phyloP scores from a whole-genome alignment of 1,139 yeast species.

The Hanseniaspora gamundiae region DNA sequence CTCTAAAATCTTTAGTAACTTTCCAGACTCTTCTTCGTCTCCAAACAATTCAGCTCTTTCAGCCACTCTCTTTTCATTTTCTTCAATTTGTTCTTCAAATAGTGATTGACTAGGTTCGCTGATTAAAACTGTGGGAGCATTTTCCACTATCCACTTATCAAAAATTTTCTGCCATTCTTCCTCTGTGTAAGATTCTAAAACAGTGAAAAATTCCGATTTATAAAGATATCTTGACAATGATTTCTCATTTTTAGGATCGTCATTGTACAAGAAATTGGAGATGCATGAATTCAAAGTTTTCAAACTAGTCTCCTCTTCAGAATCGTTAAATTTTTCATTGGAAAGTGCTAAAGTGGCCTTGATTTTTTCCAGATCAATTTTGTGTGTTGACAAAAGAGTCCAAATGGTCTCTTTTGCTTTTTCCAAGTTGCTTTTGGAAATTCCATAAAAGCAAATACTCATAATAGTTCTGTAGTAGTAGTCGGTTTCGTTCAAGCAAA shows the following conservation, averaged over 20 bases:
- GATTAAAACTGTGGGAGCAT: constrained; percentile 44
- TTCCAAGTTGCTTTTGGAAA: constrained; percentile 49
- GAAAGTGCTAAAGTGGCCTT: constrained; percentile 47
- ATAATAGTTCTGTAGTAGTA: constrained; percentile 44
- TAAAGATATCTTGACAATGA: constrained; percentile 39
- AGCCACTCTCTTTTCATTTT: constrained; percentile 35
- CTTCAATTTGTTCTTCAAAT: constrained; percentile 31
- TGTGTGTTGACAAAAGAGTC: constrained; percentile 36
- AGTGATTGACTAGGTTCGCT: constrained; percentile 54
- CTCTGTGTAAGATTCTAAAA: constrained; percentile 41
- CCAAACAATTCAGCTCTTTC: constrained; percentile 41
- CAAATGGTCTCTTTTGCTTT: constrained; percentile 38
- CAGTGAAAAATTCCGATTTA: constrained; percentile 43
- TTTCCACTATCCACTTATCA: constrained; percentile 39
- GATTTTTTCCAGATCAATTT: constrained; percentile 47
- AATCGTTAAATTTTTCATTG: constrained; percentile 30
- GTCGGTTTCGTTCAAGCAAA: constrained; percentile 46
- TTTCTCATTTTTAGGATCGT: constrained; percentile 35
- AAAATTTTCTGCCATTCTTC: constrained; percentile 51
- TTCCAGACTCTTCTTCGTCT: constrained; percentile 43
- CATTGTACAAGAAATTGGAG: constrained; percentile 62
- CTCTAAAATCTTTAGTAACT: constrained; percentile 37
- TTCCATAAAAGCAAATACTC: constrained; percentile 45
- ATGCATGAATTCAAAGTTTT: constrained; percentile 50
- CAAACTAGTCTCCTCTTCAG: constrained; percentile 13